phyloP scores from a whole-genome alignment of 2,329 filamentous ascomycete species.

The Alternaria burnsii region DNA sequence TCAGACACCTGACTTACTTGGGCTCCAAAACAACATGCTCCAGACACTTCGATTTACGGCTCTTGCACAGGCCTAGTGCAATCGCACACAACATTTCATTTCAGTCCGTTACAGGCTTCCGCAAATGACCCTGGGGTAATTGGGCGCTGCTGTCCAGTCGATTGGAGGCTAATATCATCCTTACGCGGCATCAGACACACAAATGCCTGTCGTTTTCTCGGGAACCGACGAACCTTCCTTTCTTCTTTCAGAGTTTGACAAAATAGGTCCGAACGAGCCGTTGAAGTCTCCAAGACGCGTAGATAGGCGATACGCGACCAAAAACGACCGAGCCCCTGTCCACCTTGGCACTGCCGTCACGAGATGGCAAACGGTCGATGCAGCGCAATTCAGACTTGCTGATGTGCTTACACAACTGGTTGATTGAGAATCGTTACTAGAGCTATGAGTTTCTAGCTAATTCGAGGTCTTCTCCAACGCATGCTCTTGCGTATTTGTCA shows the following conservation, averaged over 20 bases:
- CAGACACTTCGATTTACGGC: neutral
- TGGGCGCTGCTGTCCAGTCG: neutral
- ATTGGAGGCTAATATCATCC: neutral
- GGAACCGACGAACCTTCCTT: neutral
- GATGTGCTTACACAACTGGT: neutral
- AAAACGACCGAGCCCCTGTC: neutral
- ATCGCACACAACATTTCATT: neutral
- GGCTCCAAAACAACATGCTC: neutral
- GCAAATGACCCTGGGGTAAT: neutral
- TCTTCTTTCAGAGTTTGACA: neutral
- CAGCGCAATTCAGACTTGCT: neutral
- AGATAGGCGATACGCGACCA: neutral
- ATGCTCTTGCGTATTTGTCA: neutral
- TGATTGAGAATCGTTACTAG: neutral
- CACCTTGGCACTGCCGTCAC: neutral
- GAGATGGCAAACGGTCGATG: neutral
- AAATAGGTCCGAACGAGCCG: conserved; percentile 5
- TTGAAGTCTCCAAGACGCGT: neutral
- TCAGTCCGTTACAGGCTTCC: neutral
- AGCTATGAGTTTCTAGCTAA: neutral
- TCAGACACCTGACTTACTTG: neutral
- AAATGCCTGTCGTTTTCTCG: neutral
- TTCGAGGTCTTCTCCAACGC: neutral
- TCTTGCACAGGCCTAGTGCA: neutral
- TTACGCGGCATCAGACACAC: neutral